Evolutionary conservation across 2,329 filamentous ascomycete genomes (phyloP).

Genomic region (Drechslerella coelobrocha): DNA sequence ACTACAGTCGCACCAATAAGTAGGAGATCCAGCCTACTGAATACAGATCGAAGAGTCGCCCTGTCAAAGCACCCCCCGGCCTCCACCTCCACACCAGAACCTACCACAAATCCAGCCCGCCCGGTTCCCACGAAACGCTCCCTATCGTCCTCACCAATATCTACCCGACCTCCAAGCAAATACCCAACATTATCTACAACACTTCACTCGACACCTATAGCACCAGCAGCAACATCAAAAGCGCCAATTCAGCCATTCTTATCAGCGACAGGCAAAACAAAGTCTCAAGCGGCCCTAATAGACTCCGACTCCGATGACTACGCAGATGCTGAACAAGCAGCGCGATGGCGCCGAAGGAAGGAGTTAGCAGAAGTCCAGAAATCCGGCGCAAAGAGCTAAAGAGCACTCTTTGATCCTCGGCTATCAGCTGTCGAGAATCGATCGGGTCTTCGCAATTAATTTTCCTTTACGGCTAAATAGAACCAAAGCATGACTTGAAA

Average conservation of each 20-base stretch:
- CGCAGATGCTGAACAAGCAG: constrained; percentile 41
- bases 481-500: too few relatives aligned
- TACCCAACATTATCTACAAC: neutral
- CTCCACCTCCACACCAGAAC: neutral
- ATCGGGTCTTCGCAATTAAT: too few relatives aligned
- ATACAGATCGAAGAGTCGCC: constrained; percentile 11
- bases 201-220: neutral
- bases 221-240: neutral
- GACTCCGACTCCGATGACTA: constrained; percentile 38
- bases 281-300: constrained; percentile 1
- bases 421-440: too few relatives aligned
- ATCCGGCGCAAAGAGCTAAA: constrained; percentile 27
- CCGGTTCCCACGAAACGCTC: neutral
- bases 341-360: constrained; percentile 30
- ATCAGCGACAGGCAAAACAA: neutral
- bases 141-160: constrained; percentile 9
- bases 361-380: constrained; percentile 20
- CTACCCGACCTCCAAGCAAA: neutral
- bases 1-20: neutral
- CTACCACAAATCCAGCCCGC: neutral
- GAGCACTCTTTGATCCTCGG: too few relatives aligned
- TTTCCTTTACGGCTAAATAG: too few relatives aligned
- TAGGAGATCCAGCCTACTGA: constrained; percentile 5
- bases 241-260: neutral
- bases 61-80: constrained; percentile 18